A percentile compares a stretch with the other conserved stretches of the same genome.
Conservation (phyloP, 805 yeast species). For the Candida bentonensis region DNA sequence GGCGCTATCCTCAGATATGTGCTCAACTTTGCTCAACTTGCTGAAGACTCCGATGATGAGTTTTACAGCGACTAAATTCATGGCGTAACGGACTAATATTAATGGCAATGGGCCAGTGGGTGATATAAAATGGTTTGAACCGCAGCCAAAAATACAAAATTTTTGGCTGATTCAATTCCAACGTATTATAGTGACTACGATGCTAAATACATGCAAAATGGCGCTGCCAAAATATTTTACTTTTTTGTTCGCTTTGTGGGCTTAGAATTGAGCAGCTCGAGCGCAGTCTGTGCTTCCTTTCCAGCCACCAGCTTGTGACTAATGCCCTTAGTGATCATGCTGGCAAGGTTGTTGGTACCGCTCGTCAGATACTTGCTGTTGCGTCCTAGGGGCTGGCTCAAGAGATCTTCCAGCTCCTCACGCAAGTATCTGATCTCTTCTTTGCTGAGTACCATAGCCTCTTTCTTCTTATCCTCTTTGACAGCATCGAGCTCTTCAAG, state of each 20-base stretch:
- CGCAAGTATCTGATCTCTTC: constrained; percentile 33
- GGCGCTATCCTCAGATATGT: constrained; percentile 95
- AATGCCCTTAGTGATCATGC: constrained; percentile 51
- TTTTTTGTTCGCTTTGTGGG: too few relatives aligned
- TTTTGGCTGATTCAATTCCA: too few relatives aligned
- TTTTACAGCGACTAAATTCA: constrained; percentile 41
- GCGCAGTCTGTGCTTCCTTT: constrained; percentile 50
- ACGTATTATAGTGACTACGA: too few relatives aligned
- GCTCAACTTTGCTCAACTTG: constrained; percentile 92
- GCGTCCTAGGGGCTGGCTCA: constrained; percentile 46
- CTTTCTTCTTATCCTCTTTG: constrained; percentile 4
- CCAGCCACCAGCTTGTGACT: constrained; percentile 63
- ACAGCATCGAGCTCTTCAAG: constrained; percentile 40
- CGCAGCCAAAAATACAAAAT: not conserved
- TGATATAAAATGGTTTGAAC: not conserved
- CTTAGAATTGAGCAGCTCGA: constrained; percentile 29
- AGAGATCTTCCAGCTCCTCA: constrained; percentile 37
- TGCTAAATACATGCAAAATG: too few relatives aligned
- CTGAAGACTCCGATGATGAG: constrained; percentile 79
- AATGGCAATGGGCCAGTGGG: not conserved
- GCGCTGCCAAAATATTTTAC: too few relatives aligned
- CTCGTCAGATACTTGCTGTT: constrained; percentile 62
- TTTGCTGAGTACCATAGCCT: constrained; percentile 24
- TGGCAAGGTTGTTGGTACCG: constrained; percentile 67
- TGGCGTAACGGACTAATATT: not conserved